A percentile compares a stretch with the other conserved stretches of the same genome.
These are phyloP conservation scores for Hymenoscyphus infarciens DNA, from an alignment of 2,329 filamentous ascomycete species.

Conservation along the genomic window DNA sequence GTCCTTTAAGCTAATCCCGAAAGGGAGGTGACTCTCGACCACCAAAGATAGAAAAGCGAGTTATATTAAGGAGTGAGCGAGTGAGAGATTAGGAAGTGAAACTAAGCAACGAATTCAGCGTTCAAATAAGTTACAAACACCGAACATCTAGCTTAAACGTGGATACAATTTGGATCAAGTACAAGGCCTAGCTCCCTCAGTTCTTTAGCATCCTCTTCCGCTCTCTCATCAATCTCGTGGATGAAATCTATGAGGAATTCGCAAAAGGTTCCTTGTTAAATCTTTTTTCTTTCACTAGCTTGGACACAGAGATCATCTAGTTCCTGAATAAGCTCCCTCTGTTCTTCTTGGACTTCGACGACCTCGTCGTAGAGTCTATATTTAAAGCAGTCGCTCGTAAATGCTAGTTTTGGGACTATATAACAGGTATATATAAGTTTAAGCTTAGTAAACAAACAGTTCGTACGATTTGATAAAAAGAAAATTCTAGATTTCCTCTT, in stretches of 20 bases:
- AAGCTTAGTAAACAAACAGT: background rate
- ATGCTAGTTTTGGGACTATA: too few species aligned
- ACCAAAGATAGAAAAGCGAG: too few species aligned
- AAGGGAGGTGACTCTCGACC: too few species aligned
- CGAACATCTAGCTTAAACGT: background rate
- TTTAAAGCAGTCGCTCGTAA: too few species aligned
- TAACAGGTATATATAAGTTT: background rate
- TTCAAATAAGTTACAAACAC: background rate
- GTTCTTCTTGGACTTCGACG: background rate
- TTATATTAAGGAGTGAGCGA: too few species aligned
- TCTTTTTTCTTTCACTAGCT: background rate
- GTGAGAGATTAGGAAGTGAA: too few species aligned
- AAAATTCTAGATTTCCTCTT: too few species aligned
- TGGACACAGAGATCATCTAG: background rate
- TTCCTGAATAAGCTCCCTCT: background rate
- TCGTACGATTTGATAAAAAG: background rate
- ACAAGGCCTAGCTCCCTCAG: background rate
- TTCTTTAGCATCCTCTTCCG: background rate
- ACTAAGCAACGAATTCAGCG: too few species aligned
- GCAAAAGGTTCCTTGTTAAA: background rate
- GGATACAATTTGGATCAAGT: background rate
- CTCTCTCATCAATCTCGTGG: background rate
- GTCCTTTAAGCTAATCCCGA: too few species aligned
- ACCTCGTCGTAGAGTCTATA: too few species aligned
- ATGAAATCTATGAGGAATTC: background rate